Evolutionary conservation across 1,284 basidiomycete species (phyloP), one percentile per base, ranked within the genome.

Genomic region (Cystobasidium slooffiae): DNA sequence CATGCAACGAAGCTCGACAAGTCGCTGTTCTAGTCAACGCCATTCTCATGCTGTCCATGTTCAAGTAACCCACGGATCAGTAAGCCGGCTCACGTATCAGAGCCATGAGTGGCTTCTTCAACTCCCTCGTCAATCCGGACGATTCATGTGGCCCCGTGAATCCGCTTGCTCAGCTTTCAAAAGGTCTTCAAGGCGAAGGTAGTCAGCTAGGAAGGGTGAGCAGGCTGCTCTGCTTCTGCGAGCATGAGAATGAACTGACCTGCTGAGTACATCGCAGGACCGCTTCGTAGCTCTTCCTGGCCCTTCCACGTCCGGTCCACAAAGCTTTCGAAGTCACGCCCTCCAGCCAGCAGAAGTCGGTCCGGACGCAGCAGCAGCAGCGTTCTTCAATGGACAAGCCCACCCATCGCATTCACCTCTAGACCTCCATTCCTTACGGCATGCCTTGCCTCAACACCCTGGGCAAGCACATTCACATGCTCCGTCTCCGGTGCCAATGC

Each of bases 111-210:
- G 63, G 70, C 8, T 73, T 73, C 70, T 44, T 73, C 16, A 51
- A 73, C 16, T 62, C 90, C 85, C 88, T 93, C 18, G 85, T 89
- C 47, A 87, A 86, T 74, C 87, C 87, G 53, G 86, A 77, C 16
- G 79, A 78, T 9, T 91, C 92, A 61, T 94, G 91, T 77, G 92
- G 92, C 0, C 91, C 92, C 6, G 86, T 87, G 1, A 93, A 93
- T 80, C 88, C 91, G 12, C 82, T 94, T n/a, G 90, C 91, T 79
- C 87, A 86, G 24, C 86, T 94, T 7, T 85, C 89, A 0, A 93
- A 93, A 80, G 85, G 86, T 64, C 89, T 92, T 78, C 86, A 87
- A 68, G 91, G 93, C 81, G 85, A 90, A 79, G 91, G 91, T 20
- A 81, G 88, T 9, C 90, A 91, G 81, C 91, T 92, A 84, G 91